Evolutionary conservation across 345 rosid genomes (phyloP).

Genomic region (Rhizophora mangle): DNA sequence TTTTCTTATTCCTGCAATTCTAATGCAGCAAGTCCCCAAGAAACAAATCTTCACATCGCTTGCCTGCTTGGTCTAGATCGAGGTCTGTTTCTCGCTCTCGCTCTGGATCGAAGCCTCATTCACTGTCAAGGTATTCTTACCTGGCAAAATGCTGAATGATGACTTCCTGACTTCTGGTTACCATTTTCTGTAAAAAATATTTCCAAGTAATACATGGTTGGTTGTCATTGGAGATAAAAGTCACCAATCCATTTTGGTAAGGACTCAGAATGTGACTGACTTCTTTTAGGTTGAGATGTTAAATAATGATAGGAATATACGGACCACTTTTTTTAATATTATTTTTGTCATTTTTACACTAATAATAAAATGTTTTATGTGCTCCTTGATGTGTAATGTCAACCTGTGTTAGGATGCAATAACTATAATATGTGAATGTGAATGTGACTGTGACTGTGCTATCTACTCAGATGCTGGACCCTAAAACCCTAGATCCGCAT

Average conservation of each 20-base stretch:
- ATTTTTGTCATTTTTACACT: too few relatives aligned
- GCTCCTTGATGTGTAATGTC: too few relatives aligned
- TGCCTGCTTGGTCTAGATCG: constrained; percentile 66
- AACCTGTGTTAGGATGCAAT: too few relatives aligned
- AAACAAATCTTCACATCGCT: constrained; percentile 51
- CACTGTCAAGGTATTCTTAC: constrained; percentile 59
- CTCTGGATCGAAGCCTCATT: constrained; percentile 62
- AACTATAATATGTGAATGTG: too few relatives aligned
- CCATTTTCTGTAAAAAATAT: neutral
- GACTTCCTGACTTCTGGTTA: neutral
- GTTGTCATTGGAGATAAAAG: neutral
- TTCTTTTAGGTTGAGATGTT: neutral
- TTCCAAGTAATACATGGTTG: neutral
- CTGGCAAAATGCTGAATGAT: neutral
- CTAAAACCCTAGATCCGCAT: too few relatives aligned
- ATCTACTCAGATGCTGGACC: too few relatives aligned
- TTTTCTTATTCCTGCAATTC: constrained; percentile 11
- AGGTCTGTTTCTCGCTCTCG: constrained; percentile 60
- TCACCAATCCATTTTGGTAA: too few relatives aligned
- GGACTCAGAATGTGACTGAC: too few relatives aligned
- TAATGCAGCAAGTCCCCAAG: constrained; percentile 72
- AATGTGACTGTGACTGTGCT: too few relatives aligned
- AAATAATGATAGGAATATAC: too few relatives aligned
- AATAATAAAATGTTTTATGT: too few relatives aligned
- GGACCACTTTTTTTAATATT: too few relatives aligned